Base-by-base conservation (phyloP, 1,284 basidiomycete genomes). In the Sanghuangporus sanghuang region DNA sequence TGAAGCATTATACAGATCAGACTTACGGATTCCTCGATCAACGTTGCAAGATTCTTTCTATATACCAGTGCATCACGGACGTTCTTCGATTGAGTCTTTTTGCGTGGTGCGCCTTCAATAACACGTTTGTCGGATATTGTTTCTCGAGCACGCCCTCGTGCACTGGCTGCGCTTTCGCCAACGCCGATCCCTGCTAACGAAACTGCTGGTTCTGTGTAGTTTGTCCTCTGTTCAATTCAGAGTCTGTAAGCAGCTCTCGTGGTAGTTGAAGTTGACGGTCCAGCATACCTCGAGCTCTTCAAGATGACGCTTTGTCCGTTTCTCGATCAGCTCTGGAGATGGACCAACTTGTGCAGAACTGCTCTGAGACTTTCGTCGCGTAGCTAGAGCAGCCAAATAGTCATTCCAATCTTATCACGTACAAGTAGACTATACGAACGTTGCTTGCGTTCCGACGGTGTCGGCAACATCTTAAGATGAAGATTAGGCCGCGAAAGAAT, bases 41-140 rank as follows among this genome's bases (percentile, higher is more conserved):
- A 77, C 12, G 84, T 81, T 2, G 81, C 76, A 12, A 93, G 78
- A 66, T 83, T 90, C 74, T 93, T 93, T 67, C 87, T 85, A 74
- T 94, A 93, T 53, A 93, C 75, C 21, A 93, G 77, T 27, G 91
- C 89, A 46, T 85, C 84, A 64, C 91, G 81, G 57, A 93, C 84
- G 69, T 84, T 87, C 84, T 89, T 89, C 18, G 83, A 88, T n/a
- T 89, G 86, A 71, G 90, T 92, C 76, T 89, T 92, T 78, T 85
- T 87, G 70, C 77, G 82, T 57, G 79, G 79, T 9, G 79, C 77
- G 63, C 82, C 76, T 60, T 72, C 69, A 64, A 71, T 71, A 6
- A 71, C 68, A 27, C 85, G 82, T 76, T 89, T 88, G 78, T 91
- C 89, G 49, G 89, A 90, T 59, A 90, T 85, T 16, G 84, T 84